Base-by-base conservation (phyloP, 495 filamentous ascomycete genomes). In the Neurospora tetraspora region DNA sequence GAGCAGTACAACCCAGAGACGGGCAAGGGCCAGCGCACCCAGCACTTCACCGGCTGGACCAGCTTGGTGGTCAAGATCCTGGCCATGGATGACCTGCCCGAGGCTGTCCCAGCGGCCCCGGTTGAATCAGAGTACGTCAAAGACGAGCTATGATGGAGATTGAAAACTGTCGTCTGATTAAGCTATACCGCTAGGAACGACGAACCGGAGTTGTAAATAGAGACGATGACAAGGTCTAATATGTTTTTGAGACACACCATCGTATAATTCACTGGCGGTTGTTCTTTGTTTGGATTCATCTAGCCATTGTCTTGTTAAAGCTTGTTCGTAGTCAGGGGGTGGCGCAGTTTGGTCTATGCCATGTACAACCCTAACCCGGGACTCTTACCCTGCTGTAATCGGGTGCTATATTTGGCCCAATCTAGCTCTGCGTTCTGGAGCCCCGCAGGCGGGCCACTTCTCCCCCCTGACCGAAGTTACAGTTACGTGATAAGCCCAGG, bases 21-120 rank as follows among this genome's bases (percentile, higher is more conserved):
- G 5, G 96, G 96, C 68, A 87, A 88, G 71, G 96, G 96, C 39
- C 96, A 98, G 85, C 88, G 96, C 69, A 98, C 94, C 31, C 94
- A 97, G 83, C 96, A 98, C 84, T 99, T 99, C 80, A 96, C 95
- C 18, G 96, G 96, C 71, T 99, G 96, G 96, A 99, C 96, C 69
- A 96, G 93, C 80, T 84, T 98, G 81, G 95, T 98, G 75, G 94
- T 98, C 45, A 98, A 97, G 86, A 92, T 99, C 77, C 97, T 98
- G 96, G 87, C 87, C 47, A 94, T 99, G 93, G 81, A 84, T 31
- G 81, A 85, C 34, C 68, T 85, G 40, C 43, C 42, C n/a, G 27
- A 61, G 12, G 53, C 27, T 61, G 53, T 16, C 12, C 53, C 53
- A 61, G 53, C 23, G 11, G 53, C 27, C 27, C 23, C 53, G 5